Evolutionary conservation across 164 flowering plant genomes (phyloP).

Genomic region (Cinnamomum micranthum): DNA sequence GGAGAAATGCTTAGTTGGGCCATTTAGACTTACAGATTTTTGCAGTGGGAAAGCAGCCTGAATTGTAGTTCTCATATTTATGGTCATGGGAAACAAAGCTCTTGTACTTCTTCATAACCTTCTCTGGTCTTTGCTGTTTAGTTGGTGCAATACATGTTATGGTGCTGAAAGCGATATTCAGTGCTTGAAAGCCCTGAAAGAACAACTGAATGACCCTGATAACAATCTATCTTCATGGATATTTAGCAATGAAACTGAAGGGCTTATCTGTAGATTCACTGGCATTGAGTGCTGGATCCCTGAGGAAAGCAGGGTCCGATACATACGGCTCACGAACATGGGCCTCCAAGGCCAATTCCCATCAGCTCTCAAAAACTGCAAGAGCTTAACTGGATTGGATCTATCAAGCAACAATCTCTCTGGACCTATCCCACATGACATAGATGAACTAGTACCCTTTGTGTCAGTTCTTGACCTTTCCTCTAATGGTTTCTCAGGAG

Average conservation of each 20-base stretch:
- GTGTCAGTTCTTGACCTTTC: constrained; percentile 65
- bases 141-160: constrained; percentile 13
- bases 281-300: constrained; percentile 84
- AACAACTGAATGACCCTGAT: constrained; percentile 46
- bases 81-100: constrained; percentile 3
- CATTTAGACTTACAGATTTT: not conserved
- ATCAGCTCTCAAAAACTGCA: constrained; percentile 45
- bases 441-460: constrained; percentile 21
- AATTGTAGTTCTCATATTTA: not conserved
- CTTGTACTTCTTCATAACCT: not conserved
- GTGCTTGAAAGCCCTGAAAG: constrained; percentile 48
- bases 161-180: constrained; percentile 37
- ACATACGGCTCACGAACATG: constrained; percentile 43
- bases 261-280: constrained; percentile 56
- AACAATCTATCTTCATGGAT: constrained; percentile 46
- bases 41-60: not conserved
- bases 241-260: constrained; percentile 46
- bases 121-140: not conserved
- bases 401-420: constrained; percentile 52
- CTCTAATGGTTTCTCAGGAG: constrained; percentile 52
- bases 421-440: constrained; percentile 53
- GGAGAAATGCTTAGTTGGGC: not conserved
- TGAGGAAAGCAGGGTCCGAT: constrained; percentile 60
- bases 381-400: constrained; percentile 61
- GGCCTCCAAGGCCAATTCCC: constrained; percentile 73